These are phyloP conservation scores for Fusarium tuaranense DNA, from an alignment of 2,329 filamentous ascomycete species.

Conservation along the genomic window DNA sequence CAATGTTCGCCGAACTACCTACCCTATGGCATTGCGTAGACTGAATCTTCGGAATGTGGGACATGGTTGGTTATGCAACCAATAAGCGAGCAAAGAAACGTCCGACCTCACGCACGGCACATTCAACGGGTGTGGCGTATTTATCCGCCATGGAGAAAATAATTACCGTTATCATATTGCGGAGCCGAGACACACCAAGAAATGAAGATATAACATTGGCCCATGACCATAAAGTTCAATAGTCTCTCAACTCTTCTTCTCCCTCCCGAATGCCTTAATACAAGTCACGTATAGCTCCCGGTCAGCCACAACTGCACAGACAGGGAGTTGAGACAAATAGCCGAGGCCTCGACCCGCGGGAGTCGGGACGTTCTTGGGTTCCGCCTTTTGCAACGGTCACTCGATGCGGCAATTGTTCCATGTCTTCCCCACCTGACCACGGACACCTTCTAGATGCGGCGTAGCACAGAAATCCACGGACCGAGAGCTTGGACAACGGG, in stretches of 20 bases:
- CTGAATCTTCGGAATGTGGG: not conserved
- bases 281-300: not conserved
- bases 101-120: not conserved
- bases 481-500: not conserved
- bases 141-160: not conserved
- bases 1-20: not conserved
- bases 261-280: not conserved
- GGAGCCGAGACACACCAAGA: too few species aligned
- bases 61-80: not conserved
- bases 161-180: not conserved
- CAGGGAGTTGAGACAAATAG: not conserved
- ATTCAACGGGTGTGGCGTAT: not conserved
- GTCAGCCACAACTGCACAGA: not conserved
- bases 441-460: not conserved
- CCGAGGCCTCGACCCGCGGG: not conserved
- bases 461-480: not conserved
- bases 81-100: not conserved
- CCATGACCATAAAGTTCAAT: not conserved
- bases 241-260: not conserved
- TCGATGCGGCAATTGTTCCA: not conserved
- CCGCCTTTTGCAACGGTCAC: not conserved
- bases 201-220: not conserved
- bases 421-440: not conserved
- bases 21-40: not conserved
- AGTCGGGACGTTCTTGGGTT: not conserved